Percentiles rank a stretch among this genome's conserved stretches.
These are phyloP conservation scores for Penicillium bovifimosum DNA, from an alignment of 495 filamentous ascomycete species.

Conservation along the genomic window DNA sequence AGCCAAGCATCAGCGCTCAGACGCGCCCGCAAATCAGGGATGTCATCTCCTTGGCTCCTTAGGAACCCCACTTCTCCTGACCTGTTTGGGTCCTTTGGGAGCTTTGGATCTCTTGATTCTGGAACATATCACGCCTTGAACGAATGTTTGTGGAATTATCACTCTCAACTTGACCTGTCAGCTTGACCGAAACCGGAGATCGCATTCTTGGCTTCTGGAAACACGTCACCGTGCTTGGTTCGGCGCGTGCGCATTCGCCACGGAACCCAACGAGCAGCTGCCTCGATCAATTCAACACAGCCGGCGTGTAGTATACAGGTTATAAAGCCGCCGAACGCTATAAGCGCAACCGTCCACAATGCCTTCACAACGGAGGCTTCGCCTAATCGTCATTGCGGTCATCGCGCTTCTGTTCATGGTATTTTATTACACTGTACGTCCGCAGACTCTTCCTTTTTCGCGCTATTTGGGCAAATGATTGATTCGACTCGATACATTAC, in stretches of 20 bases:
- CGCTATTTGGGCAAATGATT: background rate
- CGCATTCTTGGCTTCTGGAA: background rate
- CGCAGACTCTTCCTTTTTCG: background rate
- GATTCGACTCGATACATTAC: background rate
- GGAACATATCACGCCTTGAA: background rate
- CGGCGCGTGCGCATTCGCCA: background rate
- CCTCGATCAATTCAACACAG: background rate
- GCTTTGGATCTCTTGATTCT: background rate
- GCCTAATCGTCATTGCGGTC: conserved; percentile 51
- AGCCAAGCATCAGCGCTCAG: conserved; percentile 3
- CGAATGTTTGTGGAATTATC: background rate
- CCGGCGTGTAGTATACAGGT: background rate
- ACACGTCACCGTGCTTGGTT: background rate
- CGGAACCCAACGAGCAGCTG: background rate
- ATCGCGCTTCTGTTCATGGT: conserved; percentile 52
- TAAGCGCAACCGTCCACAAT: conserved; percentile 39
- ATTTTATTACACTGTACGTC: conserved; percentile 56
- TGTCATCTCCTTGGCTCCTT: background rate
- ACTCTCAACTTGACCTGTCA: background rate
- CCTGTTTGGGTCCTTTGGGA: background rate
- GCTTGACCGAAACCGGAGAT: background rate
- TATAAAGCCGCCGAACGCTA: background rate
- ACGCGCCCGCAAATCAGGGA: conserved; percentile 3
- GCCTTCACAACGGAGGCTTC: conserved; percentile 66
- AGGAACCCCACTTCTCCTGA: conserved; percentile 9